Evolutionary conservation across 345 rosid species (phyloP).

Genomic region (Melaleuca alternifolia): DNA sequence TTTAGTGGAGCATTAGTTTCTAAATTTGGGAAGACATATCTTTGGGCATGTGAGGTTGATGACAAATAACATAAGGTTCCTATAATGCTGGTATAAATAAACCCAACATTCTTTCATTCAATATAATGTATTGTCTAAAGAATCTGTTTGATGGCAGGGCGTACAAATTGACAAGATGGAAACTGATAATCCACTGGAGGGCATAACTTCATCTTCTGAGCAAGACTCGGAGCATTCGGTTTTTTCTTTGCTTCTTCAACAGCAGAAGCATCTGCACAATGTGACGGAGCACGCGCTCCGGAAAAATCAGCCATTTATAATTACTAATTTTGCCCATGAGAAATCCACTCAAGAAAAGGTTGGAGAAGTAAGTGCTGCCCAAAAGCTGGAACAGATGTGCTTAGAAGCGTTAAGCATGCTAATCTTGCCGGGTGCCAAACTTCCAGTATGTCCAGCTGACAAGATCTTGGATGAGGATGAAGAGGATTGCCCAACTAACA

Average conservation of each 20-base stretch:
- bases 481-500: conserved; percentile 19
- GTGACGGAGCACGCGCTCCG: conserved; percentile 65
- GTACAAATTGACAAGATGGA: conserved; percentile 70
- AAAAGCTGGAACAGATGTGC: conserved; percentile 60
- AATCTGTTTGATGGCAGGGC: conserved; percentile 41
- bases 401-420: conserved; percentile 61
- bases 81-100: background rate
- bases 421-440: conserved; percentile 27
- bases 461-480: conserved; percentile 24
- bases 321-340: conserved; percentile 63
- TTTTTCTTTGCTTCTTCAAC: conserved; percentile 37
- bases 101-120: background rate
- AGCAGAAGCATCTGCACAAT: conserved; percentile 51
- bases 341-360: conserved; percentile 28
- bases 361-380: conserved; percentile 40
- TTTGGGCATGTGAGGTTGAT: background rate
- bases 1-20: background rate
- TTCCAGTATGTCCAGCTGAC: conserved; percentile 29
- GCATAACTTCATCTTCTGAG: conserved; percentile 16
- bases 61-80: background rate
- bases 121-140: background rate
- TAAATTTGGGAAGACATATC: background rate
- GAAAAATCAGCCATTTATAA: conserved; percentile 62
- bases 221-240: conserved; percentile 45
- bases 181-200: conserved; percentile 31